Evolutionary conservation across 345 rosid genomes (phyloP).

Genomic region (Viola odorata): DNA sequence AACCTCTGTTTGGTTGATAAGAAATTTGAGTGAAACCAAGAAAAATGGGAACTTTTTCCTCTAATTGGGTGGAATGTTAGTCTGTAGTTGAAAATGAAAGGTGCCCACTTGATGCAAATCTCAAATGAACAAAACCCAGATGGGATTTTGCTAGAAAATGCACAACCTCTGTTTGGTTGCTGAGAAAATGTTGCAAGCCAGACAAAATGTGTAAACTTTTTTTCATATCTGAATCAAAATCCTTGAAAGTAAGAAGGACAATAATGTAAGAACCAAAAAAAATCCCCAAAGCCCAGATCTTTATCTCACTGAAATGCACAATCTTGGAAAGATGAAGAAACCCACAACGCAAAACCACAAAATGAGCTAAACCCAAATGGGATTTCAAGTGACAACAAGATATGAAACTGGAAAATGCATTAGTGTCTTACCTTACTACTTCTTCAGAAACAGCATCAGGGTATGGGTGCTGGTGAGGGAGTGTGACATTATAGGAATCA

Average conservation of each 20-base stretch:
- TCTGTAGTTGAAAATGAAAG: background rate
- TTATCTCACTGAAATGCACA: background rate
- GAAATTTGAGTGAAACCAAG: background rate
- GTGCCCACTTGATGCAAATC: background rate
- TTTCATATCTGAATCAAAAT: background rate
- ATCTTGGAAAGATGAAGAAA: constrained; percentile 4
- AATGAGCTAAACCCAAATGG: constrained; percentile 12
- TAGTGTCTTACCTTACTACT: constrained; percentile 9
- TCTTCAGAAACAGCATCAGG: constrained; percentile 20
- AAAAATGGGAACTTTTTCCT: background rate
- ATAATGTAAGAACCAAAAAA: background rate
- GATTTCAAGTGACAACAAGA: background rate
- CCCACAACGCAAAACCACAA: constrained; percentile 5
- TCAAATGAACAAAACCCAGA: constrained; percentile 5
- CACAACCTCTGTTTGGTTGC: background rate
- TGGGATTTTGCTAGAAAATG: constrained; percentile 6
- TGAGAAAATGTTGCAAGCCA: background rate
- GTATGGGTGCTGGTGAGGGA: constrained; percentile 19
- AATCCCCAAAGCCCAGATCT: background rate
- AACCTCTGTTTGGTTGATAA: constrained; percentile 26
- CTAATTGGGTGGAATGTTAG: background rate
- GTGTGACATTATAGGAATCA: constrained; percentile 17
- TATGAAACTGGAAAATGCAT: background rate
- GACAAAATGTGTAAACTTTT: background rate
- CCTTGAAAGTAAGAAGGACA: background rate